These are phyloP conservation scores for Hypoxylon sp. DNA, from an alignment of 2,329 filamentous ascomycete species.

Conservation along the genomic window DNA sequence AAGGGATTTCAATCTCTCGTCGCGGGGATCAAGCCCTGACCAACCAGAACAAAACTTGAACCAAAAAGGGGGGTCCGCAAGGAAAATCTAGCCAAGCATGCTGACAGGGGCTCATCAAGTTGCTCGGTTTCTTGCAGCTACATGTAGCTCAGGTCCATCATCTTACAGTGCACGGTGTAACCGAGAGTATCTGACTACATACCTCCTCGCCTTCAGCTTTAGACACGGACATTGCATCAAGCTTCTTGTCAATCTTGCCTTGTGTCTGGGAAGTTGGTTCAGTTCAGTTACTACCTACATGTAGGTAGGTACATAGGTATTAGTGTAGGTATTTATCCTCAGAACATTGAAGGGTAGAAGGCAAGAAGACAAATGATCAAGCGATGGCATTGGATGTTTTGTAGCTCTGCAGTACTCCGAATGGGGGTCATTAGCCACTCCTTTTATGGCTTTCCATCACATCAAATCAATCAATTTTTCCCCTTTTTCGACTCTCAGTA, in stretches of 20 bases:
- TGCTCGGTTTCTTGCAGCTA: constrained; percentile 25
- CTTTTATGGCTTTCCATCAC: constrained; percentile 22
- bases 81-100: constrained; percentile 33
- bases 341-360: background rate
- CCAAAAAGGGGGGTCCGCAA: constrained; percentile 15
- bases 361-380: background rate
- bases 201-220: constrained; percentile 11
- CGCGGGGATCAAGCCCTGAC: constrained; percentile 34
- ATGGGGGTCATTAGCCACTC: constrained; percentile 23
- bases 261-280: background rate
- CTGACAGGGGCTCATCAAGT: constrained; percentile 32
- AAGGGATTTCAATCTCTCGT: constrained; percentile 30
- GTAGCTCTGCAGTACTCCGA: constrained; percentile 16
- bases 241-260: constrained; percentile 4
- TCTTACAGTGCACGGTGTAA: constrained; percentile 9
- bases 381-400: background rate
- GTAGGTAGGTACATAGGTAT: too few species aligned
- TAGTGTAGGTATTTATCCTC: too few species aligned
- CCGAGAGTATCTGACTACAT: constrained; percentile 12
- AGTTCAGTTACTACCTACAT: background rate
- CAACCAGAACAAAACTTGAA: constrained; percentile 27
- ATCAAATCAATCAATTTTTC: constrained; percentile 16
- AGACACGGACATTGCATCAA: background rate
- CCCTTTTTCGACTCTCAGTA: background rate
- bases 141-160: constrained; percentile 2